These are phyloP conservation scores for Plenodomus lindquistii DNA, from an alignment of 2,329 filamentous ascomycete species.

Conservation along the genomic window DNA sequence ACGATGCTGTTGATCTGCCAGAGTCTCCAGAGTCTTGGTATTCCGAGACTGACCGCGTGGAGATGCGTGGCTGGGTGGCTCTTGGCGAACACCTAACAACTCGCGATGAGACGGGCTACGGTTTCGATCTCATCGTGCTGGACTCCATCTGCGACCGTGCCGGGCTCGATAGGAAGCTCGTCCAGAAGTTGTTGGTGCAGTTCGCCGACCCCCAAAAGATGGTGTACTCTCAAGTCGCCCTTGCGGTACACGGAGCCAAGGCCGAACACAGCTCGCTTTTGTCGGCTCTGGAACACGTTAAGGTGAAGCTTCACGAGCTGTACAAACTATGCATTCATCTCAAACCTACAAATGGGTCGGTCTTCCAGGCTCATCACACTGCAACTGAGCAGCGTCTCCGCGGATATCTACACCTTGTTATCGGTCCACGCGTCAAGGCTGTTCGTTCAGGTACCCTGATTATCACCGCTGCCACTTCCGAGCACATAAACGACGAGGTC, in stretches of 20 bases:
- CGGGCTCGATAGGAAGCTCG: conserved; percentile 4
- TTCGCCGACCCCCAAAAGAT: conserved; percentile 20
- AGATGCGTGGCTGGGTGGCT: conserved; percentile 29
- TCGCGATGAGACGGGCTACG: conserved; percentile 2
- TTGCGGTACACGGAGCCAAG: background rate
- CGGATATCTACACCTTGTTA: conserved; percentile 7
- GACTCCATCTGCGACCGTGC: conserved; percentile 23
- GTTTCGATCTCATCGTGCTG: conserved; percentile 18
- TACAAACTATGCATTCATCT: conserved; percentile 7
- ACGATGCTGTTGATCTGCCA: conserved; percentile 26
- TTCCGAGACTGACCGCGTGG: conserved; percentile 10
- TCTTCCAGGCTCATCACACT: conserved; percentile 10
- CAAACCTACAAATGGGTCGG: conserved; percentile 7
- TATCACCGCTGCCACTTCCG: conserved; percentile 5
- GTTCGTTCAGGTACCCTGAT: conserved; percentile 4
- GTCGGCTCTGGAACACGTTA: conserved; percentile 9
- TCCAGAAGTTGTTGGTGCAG: conserved; percentile 14
- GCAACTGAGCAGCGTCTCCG: conserved; percentile 7
- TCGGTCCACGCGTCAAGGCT: conserved; percentile 10
- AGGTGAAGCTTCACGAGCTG: conserved; percentile 11
- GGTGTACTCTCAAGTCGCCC: conserved; percentile 15
- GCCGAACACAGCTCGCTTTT: background rate
- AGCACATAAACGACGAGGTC: conserved; percentile 4
- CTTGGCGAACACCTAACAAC: conserved; percentile 14
- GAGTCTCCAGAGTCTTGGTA: conserved; percentile 22